A percentile compares a stretch with the other conserved stretches of the same genome.
Evolutionary conservation across 2,329 filamentous ascomycete genomes (phyloP).

Genomic region (Clarireedia homoeocarpa): DNA sequence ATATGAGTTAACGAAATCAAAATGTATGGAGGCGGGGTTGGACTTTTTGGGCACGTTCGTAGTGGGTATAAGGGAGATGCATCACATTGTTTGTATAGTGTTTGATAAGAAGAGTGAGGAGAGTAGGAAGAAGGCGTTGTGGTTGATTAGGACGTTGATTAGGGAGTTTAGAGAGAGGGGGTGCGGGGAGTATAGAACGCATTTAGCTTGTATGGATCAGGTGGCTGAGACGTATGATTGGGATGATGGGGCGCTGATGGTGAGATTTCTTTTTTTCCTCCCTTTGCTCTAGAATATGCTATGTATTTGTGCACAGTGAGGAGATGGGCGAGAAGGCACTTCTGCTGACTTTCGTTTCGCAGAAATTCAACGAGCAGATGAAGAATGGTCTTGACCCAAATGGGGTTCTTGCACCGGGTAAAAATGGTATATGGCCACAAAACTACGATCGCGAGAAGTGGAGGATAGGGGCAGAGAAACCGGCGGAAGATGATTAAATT

Average conservation of each 20-base stretch:
- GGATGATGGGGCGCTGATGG: constrained; percentile 33
- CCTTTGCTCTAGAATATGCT: no score
- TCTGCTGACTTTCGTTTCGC: no score
- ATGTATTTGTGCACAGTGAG: no score
- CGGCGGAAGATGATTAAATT: no score
- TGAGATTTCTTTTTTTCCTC: no score
- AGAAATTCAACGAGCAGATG: constrained; percentile 36
- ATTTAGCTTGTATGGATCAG: constrained; percentile 38
- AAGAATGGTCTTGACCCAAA: constrained; percentile 41
- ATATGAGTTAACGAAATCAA: constrained; percentile 34
- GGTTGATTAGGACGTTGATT: constrained; percentile 34
- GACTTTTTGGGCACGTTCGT: constrained; percentile 45
- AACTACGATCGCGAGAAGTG: constrained; percentile 9
- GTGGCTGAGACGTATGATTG: constrained; percentile 37
- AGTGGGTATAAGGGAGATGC: constrained; percentile 44
- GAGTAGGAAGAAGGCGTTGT: constrained; percentile 31
- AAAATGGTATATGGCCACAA: constrained; percentile 31
- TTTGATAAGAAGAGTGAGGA: constrained; percentile 39
- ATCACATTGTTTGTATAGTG: constrained; percentile 47
- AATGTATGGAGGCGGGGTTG: constrained; percentile 37
- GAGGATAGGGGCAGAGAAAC: background rate
- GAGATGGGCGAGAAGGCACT: no score
- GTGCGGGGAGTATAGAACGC: constrained; percentile 40
- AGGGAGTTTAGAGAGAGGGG: constrained; percentile 34
- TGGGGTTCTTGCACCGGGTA: constrained; percentile 39